phyloP scores from a whole-genome alignment of 2,329 filamentous ascomycete species.

The Seiridium unicorne region DNA sequence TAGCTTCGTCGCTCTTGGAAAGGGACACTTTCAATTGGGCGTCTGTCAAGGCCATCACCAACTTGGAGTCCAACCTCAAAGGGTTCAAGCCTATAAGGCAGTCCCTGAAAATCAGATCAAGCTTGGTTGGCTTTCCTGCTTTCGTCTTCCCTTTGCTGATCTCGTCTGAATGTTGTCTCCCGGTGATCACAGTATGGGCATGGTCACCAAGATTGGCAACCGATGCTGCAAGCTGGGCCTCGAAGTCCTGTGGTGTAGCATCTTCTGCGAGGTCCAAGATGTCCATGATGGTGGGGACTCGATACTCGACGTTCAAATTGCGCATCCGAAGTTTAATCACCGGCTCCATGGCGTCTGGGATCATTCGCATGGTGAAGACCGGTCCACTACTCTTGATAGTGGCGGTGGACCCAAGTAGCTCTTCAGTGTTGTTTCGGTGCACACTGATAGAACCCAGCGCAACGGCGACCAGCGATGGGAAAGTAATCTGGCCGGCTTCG shows the following conservation, averaged over 20 bases:
- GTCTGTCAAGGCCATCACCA: constrained; percentile 76
- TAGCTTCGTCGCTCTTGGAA: constrained; percentile 63
- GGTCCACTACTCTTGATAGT: constrained; percentile 29
- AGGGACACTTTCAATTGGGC: constrained; percentile 68
- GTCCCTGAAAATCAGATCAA: constrained; percentile 77
- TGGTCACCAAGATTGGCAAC: constrained; percentile 73
- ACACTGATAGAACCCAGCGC: constrained; percentile 64
- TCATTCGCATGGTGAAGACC: constrained; percentile 83
- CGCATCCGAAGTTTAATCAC: constrained; percentile 84
- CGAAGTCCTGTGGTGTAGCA: constrained; percentile 69
- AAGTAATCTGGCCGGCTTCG: constrained; percentile 77
- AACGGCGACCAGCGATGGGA: constrained; percentile 81
- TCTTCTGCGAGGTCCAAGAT: constrained; percentile 69
- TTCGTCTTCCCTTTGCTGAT: constrained; percentile 22
- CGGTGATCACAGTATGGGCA: constrained; percentile 48
- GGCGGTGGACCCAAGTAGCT: constrained; percentile 61
- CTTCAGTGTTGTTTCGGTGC: constrained; percentile 65
- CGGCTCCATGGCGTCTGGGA: constrained; percentile 93
- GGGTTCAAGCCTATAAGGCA: constrained; percentile 86
- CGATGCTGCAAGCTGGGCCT: constrained; percentile 73
- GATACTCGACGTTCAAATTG: constrained; percentile 85
- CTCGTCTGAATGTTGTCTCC: constrained; percentile 19
- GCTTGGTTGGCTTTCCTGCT: constrained; percentile 55
- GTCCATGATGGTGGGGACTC: constrained; percentile 78
- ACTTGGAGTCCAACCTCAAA: constrained; percentile 70